These are phyloP conservation scores for Vigna nakashimae DNA, from an alignment of 306 rosid species.

Conservation along the genomic window DNA sequence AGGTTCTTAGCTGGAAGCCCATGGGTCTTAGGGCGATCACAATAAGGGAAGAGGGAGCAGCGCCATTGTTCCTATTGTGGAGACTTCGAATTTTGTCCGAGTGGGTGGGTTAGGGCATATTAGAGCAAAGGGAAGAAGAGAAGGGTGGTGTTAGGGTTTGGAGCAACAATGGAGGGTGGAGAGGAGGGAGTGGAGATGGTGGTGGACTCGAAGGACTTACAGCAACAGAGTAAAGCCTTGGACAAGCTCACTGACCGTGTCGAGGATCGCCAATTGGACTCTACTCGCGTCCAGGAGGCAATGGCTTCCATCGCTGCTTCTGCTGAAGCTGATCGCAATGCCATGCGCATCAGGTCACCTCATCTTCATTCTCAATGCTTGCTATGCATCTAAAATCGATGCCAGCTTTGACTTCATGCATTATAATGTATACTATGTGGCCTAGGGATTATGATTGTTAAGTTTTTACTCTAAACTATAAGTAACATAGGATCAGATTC, in stretches of 20 bases:
- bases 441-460: not conserved
- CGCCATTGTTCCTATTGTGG: not conserved
- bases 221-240: slow-evolving; percentile 92
- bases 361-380: not conserved
- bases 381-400: not conserved
- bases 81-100: not conserved
- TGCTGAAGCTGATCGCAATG: slow-evolving; percentile 82
- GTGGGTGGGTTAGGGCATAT: not conserved
- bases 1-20: not conserved
- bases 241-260: slow-evolving; percentile 98
- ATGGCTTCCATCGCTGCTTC: slow-evolving; percentile 97
- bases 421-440: not conserved
- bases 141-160: not conserved
- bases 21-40: not conserved
- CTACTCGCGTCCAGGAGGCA: slow-evolving; percentile 97
- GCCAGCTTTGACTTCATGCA: not conserved
- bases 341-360: slow-evolving; percentile 68
- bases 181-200: slow-evolving; percentile 79
- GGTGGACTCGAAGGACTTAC: slow-evolving; percentile 84
- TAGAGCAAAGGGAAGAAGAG: not conserved
- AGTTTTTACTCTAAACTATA: not conserved
- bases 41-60: not conserved
- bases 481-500: not conserved
- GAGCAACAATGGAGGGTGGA: slow-evolving; percentile 68
- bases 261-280: slow-evolving; percentile 97